Conservation (phyloP, 257 asterid species). For the Sherardia arvensis region DNA sequence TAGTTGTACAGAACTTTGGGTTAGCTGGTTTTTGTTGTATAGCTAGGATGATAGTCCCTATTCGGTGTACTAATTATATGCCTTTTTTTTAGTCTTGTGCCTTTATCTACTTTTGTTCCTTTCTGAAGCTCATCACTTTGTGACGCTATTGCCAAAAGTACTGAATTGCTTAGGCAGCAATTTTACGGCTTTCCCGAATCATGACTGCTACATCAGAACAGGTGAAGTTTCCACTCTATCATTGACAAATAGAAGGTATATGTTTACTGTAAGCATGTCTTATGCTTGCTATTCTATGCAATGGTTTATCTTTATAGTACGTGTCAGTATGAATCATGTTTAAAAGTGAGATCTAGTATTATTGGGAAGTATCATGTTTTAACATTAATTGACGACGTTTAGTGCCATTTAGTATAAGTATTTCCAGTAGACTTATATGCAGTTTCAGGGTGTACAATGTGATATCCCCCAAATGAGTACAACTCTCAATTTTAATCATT, state of each 20-base stretch:
- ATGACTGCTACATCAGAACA: constrained; percentile 86
- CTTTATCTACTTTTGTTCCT: neutral
- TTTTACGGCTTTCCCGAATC: constrained; percentile 57
- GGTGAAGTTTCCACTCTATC: constrained; percentile 29
- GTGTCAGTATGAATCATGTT: neutral
- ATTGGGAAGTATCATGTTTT: neutral
- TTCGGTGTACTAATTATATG: too few relatives aligned
- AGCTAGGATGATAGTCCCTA: too few relatives aligned
- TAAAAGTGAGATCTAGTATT: neutral
- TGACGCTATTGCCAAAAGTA: constrained; percentile 56
- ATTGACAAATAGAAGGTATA: too few relatives aligned
- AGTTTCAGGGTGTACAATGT: neutral
- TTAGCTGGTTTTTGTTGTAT: too few relatives aligned
- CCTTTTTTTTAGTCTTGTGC: neutral
- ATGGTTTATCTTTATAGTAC: neutral
- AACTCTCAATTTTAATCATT: neutral
- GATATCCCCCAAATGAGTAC: neutral
- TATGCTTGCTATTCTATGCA: neutral
- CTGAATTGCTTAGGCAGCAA: constrained; percentile 55
- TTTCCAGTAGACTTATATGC: neutral
- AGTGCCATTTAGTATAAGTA: neutral
- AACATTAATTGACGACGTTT: neutral
- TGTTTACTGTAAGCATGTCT: neutral
- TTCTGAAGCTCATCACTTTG: constrained; percentile 62
- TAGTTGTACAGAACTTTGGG: too few relatives aligned